Evolutionary conservation across 139 green algal species (phyloP).

Genomic region (Tetradesmus obliquus): DNA sequence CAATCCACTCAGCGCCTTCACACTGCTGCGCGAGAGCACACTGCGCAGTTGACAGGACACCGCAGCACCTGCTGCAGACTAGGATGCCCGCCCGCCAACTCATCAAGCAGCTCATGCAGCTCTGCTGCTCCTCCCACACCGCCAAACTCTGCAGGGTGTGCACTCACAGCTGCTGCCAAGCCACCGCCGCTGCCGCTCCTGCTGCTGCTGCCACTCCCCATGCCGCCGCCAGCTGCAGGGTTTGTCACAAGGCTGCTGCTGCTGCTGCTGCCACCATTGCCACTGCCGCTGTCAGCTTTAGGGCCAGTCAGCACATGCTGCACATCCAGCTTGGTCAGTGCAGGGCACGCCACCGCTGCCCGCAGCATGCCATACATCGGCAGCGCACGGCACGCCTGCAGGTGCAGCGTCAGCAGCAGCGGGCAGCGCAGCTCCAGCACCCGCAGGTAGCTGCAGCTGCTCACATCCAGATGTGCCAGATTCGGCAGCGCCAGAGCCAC

Average conservation of each 20-base stretch:
- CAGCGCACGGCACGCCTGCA: constrained; percentile 58
- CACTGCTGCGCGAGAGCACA: constrained; percentile 12
- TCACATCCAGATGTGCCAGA: constrained; percentile 65
- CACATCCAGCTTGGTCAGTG: constrained; percentile 52
- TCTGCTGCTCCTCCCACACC: neutral
- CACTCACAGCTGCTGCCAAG: neutral
- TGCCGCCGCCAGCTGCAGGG: neutral
- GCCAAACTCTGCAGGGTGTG: neutral
- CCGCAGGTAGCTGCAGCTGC: constrained; percentile 57
- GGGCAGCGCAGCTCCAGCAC: constrained; percentile 70
- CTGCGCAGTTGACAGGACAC: neutral
- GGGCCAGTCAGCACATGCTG: constrained; percentile 46
- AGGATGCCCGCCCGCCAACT: neutral
- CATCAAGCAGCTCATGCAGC: constrained; percentile 12
- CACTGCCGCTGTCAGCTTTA: neutral
- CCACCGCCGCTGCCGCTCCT: neutral
- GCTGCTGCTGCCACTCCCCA: neutral
- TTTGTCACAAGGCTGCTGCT: neutral
- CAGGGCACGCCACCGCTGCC: neutral
- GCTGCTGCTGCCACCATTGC: neutral
- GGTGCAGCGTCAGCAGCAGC: constrained; percentile 50
- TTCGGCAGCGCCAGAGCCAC: constrained; percentile 61
- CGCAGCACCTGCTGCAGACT: neutral
- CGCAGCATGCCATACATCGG: neutral
- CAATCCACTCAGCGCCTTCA: neutral